Evolutionary conservation across 371 early-diverging fungal genomes (phyloP).

Genomic region (Saksenaea oblongispora): DNA sequence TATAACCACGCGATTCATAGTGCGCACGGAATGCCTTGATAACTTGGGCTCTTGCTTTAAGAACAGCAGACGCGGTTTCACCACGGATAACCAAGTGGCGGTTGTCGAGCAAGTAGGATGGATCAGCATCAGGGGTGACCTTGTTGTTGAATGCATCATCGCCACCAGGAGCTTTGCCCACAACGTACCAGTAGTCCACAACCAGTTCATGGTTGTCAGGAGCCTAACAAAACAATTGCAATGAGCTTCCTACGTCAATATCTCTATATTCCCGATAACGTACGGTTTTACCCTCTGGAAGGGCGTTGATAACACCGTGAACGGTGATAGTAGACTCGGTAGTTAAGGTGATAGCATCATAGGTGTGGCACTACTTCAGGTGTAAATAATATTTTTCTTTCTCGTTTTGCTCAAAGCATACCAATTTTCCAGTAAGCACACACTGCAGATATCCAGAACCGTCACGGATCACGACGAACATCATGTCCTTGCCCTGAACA

Average conservation of each 20-base stretch:
- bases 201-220: slow-evolving; percentile 95
- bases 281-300: slow-evolving; percentile 94
- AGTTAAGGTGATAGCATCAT: slow-evolving; percentile 91
- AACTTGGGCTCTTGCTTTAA: slow-evolving; percentile 89
- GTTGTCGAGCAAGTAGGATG: slow-evolving; percentile 88
- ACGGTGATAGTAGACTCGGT: slow-evolving; percentile 91
- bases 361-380: slow-evolving; percentile 82
- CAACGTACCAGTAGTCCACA: slow-evolving; percentile 95
- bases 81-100: slow-evolving; percentile 98
- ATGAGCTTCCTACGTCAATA: background rate
- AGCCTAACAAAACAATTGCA: slow-evolving; percentile 57
- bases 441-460: slow-evolving; percentile 95
- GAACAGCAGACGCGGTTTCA: slow-evolving; percentile 86
- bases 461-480: slow-evolving; percentile 93
- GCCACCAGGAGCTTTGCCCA: slow-evolving; percentile 94
- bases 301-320: slow-evolving; percentile 83
- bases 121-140: slow-evolving; percentile 87
- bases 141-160: slow-evolving; percentile 93
- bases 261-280: slow-evolving; percentile 2
- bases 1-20: slow-evolving; percentile 82
- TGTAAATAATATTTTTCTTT: background rate
- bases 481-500: slow-evolving; percentile 96
- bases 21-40: slow-evolving; percentile 95
- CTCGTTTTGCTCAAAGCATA: slow-evolving; percentile 46
- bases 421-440: slow-evolving; percentile 85